Conservation (phyloP, 345 rosid species). For the Eucalyptus tenuipes region DNA sequence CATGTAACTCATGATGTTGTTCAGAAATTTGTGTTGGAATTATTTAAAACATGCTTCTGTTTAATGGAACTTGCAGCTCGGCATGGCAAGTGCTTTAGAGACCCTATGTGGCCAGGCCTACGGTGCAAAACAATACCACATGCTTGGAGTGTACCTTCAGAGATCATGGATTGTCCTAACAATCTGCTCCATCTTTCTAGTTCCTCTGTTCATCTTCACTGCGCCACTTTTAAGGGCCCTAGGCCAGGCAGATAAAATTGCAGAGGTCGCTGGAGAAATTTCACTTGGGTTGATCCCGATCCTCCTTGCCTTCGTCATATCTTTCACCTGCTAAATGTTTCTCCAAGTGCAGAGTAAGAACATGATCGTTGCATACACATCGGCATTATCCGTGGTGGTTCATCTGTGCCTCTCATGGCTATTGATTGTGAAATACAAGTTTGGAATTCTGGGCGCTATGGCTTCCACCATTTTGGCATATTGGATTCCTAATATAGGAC, state of each 20-base stretch:
- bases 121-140: slow-evolving; percentile 65
- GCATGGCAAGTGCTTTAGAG: slow-evolving; percentile 79
- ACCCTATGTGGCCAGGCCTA: slow-evolving; percentile 81
- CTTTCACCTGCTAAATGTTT: slow-evolving; percentile 71
- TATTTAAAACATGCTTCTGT: background rate
- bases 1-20: background rate
- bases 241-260: slow-evolving; percentile 47
- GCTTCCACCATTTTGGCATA: slow-evolving; percentile 46
- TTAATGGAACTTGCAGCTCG: slow-evolving; percentile 28
- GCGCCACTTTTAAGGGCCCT: slow-evolving; percentile 31
- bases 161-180: slow-evolving; percentile 65
- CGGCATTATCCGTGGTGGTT: slow-evolving; percentile 25
- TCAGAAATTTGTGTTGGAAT: background rate
- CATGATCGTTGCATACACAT: slow-evolving; percentile 49
- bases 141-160: slow-evolving; percentile 79
- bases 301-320: slow-evolving; percentile 20
- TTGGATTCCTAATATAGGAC: slow-evolving; percentile 76
- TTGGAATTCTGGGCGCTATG: slow-evolving; percentile 62
- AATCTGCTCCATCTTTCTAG: slow-evolving; percentile 18
- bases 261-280: slow-evolving; percentile 25
- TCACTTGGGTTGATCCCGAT: slow-evolving; percentile 44
- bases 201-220: slow-evolving; percentile 41
- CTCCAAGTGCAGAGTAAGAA: slow-evolving; percentile 83
- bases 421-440: slow-evolving; percentile 27
- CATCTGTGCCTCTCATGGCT: slow-evolving; percentile 63